Base-by-base conservation (phyloP, 2,329 filamentous ascomycete genomes). In the Penicillium sp. region DNA sequence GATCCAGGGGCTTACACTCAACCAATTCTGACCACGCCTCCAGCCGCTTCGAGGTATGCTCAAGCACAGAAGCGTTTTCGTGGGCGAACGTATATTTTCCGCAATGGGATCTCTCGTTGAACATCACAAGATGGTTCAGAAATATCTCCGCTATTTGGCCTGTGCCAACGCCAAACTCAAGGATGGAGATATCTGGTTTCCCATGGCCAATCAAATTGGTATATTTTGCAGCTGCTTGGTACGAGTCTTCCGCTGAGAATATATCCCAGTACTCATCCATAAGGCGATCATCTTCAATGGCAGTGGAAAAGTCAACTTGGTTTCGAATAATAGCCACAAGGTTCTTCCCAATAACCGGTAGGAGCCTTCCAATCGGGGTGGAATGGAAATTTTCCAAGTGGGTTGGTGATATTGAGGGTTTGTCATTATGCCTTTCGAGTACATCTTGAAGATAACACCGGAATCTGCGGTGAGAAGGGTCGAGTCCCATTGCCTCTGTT, bases 131-230 rank as follows among this genome's bases (percentile, higher is more conserved):
- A 1, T 13, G 2, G 4, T 58, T 37, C 1, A 70, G 42, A 17
- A 66, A 56, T 17, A 45, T 31, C 4, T 40, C 46, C 6, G 62
- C 60, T 17, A 59, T 40, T 8, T 55, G 49, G 1, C 63, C 64
- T 21, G 55, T 54, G n/a, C 63, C 57, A 19, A 61, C 59, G 17
- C 62, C 60, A 21, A 70, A 38, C 31, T 70, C 66, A 4, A 71
- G 56, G 9, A 70, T 63, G 12, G 67, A 67, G 2, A 66, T 56
- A 15, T 59, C 60, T 17, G 68, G 68, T 23, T 68, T 60, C 10
- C 64, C 65, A 31, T 68, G 54, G 19, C 62, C 50, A n/a, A 70
- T 21, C 6, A 67, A 13, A 2, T 50, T 42, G 4, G 69, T 19
- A 21, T 68, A 68, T 7, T 37, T 47, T 17, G 50, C 27, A 6